These are phyloP conservation scores for Solanum hybrid DNA, from an alignment of 305 asterid genomes.

Conservation along the genomic window DNA sequence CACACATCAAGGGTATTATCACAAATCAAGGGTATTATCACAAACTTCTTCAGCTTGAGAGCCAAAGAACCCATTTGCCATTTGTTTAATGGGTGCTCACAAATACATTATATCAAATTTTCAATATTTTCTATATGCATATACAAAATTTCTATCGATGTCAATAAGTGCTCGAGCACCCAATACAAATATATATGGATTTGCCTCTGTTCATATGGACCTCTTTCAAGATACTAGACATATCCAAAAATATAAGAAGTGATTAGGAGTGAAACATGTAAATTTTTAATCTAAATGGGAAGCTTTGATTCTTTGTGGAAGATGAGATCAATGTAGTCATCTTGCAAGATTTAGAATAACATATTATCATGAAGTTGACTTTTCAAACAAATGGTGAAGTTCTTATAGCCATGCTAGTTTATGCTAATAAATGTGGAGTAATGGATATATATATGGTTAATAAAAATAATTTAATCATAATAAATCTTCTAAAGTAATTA, in stretches of 20 bases:
- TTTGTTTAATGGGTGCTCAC: too few relatives aligned
- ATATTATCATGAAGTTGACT: neutral
- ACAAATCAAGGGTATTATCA: too few relatives aligned
- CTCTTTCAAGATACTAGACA: neutral
- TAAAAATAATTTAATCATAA: neutral
- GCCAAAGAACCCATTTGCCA: too few relatives aligned
- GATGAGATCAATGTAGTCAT: neutral
- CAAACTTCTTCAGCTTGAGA: too few relatives aligned
- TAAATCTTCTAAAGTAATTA: neutral
- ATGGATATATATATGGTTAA: neutral
- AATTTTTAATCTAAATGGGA: neutral
- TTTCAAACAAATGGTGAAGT: neutral
- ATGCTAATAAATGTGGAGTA: neutral
- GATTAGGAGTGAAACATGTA: neutral
- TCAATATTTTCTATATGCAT: too few relatives aligned
- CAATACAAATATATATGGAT: too few relatives aligned
- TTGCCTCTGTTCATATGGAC: neutral
- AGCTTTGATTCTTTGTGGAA: neutral
- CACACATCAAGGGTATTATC: too few relatives aligned
- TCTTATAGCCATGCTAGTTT: neutral
- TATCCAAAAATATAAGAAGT: neutral
- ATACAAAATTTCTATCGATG: too few relatives aligned
- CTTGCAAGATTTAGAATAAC: neutral
- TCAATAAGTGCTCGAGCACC: too few relatives aligned
- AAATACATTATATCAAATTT: too few relatives aligned